Base-by-base conservation (phyloP, 306 rosid genomes). In the Malus sieversii region DNA sequence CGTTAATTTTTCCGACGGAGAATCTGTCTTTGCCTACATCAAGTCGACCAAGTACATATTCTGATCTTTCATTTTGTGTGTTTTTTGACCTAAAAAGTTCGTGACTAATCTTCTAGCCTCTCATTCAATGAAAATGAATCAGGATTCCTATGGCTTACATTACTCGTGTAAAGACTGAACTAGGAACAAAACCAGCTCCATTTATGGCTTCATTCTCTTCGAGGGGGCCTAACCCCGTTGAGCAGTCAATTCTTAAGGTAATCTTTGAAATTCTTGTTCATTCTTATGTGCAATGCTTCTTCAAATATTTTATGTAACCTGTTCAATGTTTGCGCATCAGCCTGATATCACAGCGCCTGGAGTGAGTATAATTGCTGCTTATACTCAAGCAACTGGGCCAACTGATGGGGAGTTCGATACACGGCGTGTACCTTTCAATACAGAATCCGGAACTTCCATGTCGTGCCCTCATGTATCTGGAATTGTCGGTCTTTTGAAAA, bases 401-500 rank as follows among this genome's bases (percentile, higher is more conserved):
- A 77, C 77, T 25, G 75, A 58, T 7, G 38, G 53, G 8, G 19
- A 64, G 8, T 25, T 9, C 4, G 89, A 83, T 63, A 79, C 73
- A 63, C 84, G 85, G 0, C 76, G 42, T 16, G 16, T 52, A 38
- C 77, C 80, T 76, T 88, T 42, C 45, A 9, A 3, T 2, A 0
- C 40, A 5, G 2, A 72, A 67, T 82, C 88, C 4, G 88, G 88
- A 71, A 88, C 88, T 51, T 88, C 90, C 46, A 86, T 88, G 90
- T 68, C 90, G 19, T 86, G 90, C 65, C 92, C 90, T 62, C 85
- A 82, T 80, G 82, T 88, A 82, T 29, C 88, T 65, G 90, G 90
- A 35, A 4, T 86, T 29, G 88, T 59, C 18, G 86, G 80, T 2
- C 57, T 88, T 20, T 76, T 88, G 64, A 88, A 88, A 82, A 14